Evolutionary conservation across 2,329 filamentous ascomycete species (phyloP), one percentile per base, ranked within the genome.

Genomic region (Hansfordia pulvinata): DNA sequence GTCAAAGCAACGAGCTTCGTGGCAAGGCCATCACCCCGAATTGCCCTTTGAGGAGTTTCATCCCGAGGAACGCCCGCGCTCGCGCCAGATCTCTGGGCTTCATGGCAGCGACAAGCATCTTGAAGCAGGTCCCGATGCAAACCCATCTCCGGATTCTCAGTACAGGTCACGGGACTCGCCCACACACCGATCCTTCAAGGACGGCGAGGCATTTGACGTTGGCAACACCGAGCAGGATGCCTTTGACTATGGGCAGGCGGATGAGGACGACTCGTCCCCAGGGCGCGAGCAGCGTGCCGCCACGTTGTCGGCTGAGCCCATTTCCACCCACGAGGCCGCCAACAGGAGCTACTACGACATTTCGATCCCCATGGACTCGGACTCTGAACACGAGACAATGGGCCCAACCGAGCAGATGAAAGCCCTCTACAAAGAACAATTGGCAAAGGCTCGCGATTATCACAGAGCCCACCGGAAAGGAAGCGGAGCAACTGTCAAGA

Each of bases 251-350:
- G 23, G 14, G 9, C 7, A 16, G 11, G 12, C 6, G 14, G 23
- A 85, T 55, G 51, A 52, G 53, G 39, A 27, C 38, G n/a, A 6
- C 6, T n/a, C n/a, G n/a, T n/a, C n/a, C n/a, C n/a, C n/a, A n/a
- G n/a, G n/a, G n/a, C n/a, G n/a, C n/a, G n/a, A 35, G 28, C 37
- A 34, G 23, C 32, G 27, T 20, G 24, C 28, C n/a, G n/a, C 30
- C 20, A 32, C 30, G 18, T 29, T 29, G 16, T 31, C 41, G 24
- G 29, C 33, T 13, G 29, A 36, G 10, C 33, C 37, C 37, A 38
- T 30, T 23, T 32, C 35, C 8, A 32, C 38, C 21, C 36, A 38
- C 12, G 39, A 38, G 23, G 45, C 46, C 27, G 47, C 47, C 19
- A 47, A 47, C 30, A 38, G 36, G 13, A 45, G 41, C 31, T 50